Evolutionary conservation across 257 asterid genomes (phyloP).

Genomic region (Rauvolfia tetraphylla): DNA sequence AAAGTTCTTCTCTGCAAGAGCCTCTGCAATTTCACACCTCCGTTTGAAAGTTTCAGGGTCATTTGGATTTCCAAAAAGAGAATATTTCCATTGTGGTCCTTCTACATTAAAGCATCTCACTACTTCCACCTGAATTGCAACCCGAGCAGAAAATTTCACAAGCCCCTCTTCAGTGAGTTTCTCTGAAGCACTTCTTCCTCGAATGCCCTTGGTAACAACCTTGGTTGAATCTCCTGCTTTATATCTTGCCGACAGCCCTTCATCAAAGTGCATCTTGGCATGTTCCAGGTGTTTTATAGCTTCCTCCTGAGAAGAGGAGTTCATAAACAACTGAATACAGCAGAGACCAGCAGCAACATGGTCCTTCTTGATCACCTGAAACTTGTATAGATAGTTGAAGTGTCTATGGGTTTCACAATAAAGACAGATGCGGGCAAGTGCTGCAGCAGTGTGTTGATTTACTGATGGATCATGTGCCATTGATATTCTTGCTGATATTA

Average conservation of each 20-base stretch:
- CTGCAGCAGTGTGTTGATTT: constrained; percentile 78
- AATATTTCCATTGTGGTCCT: constrained; percentile 90
- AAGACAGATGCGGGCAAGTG: constrained; percentile 83
- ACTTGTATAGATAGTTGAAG: constrained; percentile 83
- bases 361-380: constrained; percentile 96
- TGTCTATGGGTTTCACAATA: constrained; percentile 92
- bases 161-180: constrained; percentile 92
- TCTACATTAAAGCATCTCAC: constrained; percentile 89
- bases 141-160: constrained; percentile 85
- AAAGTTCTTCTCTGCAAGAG: constrained; percentile 86
- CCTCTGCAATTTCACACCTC: constrained; percentile 94
- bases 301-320: constrained; percentile 90
- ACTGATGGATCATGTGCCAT: constrained; percentile 49
- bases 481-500: constrained; percentile 57
- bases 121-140: constrained; percentile 85
- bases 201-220: constrained; percentile 67
- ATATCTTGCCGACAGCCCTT: constrained; percentile 75
- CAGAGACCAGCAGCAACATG: constrained; percentile 95
- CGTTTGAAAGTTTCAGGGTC: constrained; percentile 94
- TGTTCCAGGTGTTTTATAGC: constrained; percentile 83
- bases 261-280: constrained; percentile 94
- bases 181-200: constrained; percentile 87
- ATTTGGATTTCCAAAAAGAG: constrained; percentile 94
- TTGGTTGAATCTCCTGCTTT: constrained; percentile 72
- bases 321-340: constrained; percentile 91